These are phyloP conservation scores for Anaeramoeba ignava DNA, from an alignment of 78 protist species.

Conservation along the genomic window DNA sequence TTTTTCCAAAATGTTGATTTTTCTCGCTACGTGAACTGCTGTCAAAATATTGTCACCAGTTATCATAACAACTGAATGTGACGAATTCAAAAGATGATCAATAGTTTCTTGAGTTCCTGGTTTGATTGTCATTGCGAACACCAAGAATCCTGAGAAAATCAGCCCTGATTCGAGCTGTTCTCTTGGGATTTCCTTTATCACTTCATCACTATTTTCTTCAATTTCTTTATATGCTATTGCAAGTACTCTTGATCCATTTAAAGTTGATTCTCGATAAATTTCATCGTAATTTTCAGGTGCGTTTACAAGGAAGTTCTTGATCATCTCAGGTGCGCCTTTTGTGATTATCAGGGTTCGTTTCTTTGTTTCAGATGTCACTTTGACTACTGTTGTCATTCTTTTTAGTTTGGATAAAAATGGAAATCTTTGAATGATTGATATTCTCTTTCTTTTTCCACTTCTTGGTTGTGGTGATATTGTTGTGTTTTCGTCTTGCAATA, in stretches of 20 bases:
- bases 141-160: conserved; percentile 76
- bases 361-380: not conserved
- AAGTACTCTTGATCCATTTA: conserved; percentile 45
- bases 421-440: conserved; percentile 42
- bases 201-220: not conserved
- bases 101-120: not conserved
- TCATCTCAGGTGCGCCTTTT: not conserved
- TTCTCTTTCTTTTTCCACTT: not conserved
- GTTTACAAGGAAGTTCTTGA: not conserved
- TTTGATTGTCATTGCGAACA: conserved; percentile 23
- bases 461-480: not conserved
- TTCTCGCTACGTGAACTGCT: conserved; percentile 80
- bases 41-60: conserved; percentile 93
- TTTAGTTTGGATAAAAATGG: conserved; percentile 64
- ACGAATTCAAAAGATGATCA: conserved; percentile 23
- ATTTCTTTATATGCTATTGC: conserved; percentile 54
- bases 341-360: not conserved
- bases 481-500: not conserved
- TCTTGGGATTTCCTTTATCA: conserved; percentile 26
- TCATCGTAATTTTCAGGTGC: not conserved
- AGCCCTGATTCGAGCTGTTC: conserved; percentile 54
- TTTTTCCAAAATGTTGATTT: conserved; percentile 29
- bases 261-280: not conserved
- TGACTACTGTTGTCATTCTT: conserved; percentile 71
- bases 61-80: conserved; percentile 80